These are phyloP conservation scores for Sinapis alba DNA, from an alignment of 441 rosid species.

Conservation along the genomic window DNA sequence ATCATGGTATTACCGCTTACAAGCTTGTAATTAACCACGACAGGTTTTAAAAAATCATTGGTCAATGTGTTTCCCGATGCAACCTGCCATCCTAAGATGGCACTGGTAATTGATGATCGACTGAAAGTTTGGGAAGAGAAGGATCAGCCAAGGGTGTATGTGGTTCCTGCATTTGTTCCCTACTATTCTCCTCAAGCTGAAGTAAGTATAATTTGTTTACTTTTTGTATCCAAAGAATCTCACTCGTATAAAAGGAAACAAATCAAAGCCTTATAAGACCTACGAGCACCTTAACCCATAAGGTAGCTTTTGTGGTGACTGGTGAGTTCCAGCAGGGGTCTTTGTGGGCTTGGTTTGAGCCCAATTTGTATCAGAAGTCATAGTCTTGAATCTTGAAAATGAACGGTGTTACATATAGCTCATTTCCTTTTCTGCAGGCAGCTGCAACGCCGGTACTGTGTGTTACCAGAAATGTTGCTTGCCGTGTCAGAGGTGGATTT, in stretches of 20 bases:
- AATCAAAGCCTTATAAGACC: conserved; percentile 9
- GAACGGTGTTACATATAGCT: conserved; percentile 37
- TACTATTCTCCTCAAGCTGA: conserved; percentile 97
- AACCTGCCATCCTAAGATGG: conserved; percentile 95
- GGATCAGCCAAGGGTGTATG: conserved; percentile 97
- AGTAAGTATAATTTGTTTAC: conserved; percentile 46
- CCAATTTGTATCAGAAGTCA: conserved; percentile 2
- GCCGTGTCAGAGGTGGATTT: conserved; percentile 96
- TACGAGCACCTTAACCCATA: not conserved
- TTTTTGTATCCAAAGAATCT: too few relatives aligned
- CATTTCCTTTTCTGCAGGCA: conserved; percentile 56
- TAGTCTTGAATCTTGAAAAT: conserved; percentile 7
- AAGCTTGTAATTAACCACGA: conserved; percentile 21
- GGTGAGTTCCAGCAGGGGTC: conserved; percentile 6
- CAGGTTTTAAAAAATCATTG: conserved; percentile 81
- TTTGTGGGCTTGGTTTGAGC: conserved; percentile 16
- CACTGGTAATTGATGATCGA: conserved; percentile 94
- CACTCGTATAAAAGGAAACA: too few relatives aligned
- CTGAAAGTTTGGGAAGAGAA: conserved; percentile 96
- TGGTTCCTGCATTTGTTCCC: conserved; percentile 98
- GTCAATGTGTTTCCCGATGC: conserved; percentile 86
- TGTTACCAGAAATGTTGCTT: conserved; percentile 94
- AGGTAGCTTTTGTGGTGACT: conserved; percentile 12
- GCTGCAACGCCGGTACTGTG: conserved; percentile 80
- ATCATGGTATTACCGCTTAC: conserved; percentile 21